Percentiles rank a stretch among this genome's conserved stretches.
phyloP scores from a whole-genome alignment of 2,329 filamentous ascomycete genomes.

The Colletotrichum sp. region DNA sequence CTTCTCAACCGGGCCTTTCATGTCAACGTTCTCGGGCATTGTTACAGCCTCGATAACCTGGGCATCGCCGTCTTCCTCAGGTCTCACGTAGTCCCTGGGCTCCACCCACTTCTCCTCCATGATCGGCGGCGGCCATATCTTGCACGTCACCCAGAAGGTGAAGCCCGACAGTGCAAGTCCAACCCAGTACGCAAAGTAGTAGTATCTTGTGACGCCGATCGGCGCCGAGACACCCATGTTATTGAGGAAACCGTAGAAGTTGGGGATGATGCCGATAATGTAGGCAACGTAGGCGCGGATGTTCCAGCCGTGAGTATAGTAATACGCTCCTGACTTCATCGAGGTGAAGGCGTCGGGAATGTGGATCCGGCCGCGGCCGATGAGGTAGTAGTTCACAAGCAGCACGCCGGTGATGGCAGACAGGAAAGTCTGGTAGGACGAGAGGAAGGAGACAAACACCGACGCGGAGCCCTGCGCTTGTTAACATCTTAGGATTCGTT shows the following conservation, averaged over 20 bases:
- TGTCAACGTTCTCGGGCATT: background rate
- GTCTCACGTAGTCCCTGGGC: constrained; percentile 20
- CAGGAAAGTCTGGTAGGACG: constrained; percentile 41
- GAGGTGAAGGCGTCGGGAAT: constrained; percentile 32
- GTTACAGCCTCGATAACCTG: constrained; percentile 1
- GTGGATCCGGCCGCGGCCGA: constrained; percentile 37
- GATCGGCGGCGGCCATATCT: constrained; percentile 22
- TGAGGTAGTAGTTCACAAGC: constrained; percentile 38
- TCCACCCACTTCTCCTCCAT: constrained; percentile 23
- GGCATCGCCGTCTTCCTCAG: constrained; percentile 4
- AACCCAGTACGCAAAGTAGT: constrained; percentile 61
- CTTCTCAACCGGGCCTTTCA: background rate
- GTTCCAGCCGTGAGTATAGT: constrained; percentile 17
- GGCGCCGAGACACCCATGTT: constrained; percentile 43
- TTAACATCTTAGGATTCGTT: constrained; percentile 40
- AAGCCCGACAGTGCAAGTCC: constrained; percentile 49
- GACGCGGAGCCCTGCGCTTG: constrained; percentile 34
- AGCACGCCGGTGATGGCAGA: constrained; percentile 45
- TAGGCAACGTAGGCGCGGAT: constrained; percentile 24
- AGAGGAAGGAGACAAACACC: constrained; percentile 40
- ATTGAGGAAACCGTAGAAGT: constrained; percentile 46
- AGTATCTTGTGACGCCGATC: constrained; percentile 46
- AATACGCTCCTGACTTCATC: constrained; percentile 5
- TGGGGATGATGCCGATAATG: constrained; percentile 39
- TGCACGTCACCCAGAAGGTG: constrained; percentile 25